Evolutionary conservation across 1,284 basidiomycete genomes (phyloP).

Genomic region (Anthracocystis panici-leucophaei): DNA sequence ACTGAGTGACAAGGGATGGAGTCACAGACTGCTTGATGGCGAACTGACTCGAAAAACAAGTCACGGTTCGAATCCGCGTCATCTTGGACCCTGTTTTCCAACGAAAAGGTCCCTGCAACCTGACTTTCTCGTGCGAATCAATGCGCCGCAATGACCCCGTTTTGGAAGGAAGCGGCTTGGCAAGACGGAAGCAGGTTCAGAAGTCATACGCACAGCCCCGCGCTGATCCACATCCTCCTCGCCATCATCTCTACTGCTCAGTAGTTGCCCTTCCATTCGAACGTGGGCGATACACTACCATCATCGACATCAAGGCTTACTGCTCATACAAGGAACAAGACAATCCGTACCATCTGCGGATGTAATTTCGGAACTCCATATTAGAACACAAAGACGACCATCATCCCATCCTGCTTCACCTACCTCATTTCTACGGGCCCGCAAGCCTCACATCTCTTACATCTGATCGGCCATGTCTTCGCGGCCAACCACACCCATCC

Average conservation of each 20-base stretch:
- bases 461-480: constrained; percentile 20
- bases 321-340: background rate
- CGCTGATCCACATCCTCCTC: background rate
- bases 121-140: constrained; percentile 2
- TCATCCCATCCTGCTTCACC: background rate
- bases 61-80: background rate
- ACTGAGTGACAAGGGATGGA: background rate
- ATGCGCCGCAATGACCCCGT: background rate
- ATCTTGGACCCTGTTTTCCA: background rate
- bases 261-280: background rate
- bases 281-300: background rate
- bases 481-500: constrained; percentile 38
- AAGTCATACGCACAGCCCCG: background rate
- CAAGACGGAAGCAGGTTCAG: constrained; percentile 1
- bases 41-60: too few species aligned
- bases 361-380: background rate
- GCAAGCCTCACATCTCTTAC: background rate
- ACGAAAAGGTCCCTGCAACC: background rate
- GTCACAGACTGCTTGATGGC: too few species aligned
- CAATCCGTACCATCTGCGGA: background rate
- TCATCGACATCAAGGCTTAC: background rate
- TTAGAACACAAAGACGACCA: background rate
- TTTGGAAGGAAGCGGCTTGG: constrained; percentile 3
- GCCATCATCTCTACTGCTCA: background rate
- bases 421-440: background rate